Percentiles rank a stretch among this genome's conserved stretches.
These are phyloP conservation scores for Rhizophagus sp. DNA, from an alignment of 192 early-diverging fungal species.

Conservation along the genomic window DNA sequence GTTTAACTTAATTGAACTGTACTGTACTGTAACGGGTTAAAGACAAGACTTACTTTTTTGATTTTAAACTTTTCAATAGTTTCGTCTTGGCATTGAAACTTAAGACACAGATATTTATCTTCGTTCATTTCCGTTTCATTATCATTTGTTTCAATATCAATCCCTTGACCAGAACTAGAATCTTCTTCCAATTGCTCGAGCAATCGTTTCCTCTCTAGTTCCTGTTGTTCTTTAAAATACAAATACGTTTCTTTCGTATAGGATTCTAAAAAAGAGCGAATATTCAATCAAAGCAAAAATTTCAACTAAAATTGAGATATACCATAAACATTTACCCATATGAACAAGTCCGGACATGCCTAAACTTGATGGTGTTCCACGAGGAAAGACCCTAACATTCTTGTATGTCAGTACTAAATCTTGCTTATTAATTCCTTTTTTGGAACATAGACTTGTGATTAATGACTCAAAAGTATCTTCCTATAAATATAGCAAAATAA, in stretches of 20 bases:
- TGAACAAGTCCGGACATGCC: conserved; percentile 16
- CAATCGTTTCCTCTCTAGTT: not conserved
- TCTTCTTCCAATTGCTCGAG: not conserved
- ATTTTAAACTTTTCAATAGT: conserved; percentile 28
- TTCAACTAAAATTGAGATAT: not conserved
- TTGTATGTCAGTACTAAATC: conserved; percentile 28
- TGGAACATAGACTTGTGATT: conserved; percentile 1
- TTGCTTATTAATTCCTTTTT: conserved; percentile 20
- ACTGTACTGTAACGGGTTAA: not conserved
- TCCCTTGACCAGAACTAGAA: not conserved
- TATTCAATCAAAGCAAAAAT: not conserved
- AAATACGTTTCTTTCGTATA: conserved; percentile 21
- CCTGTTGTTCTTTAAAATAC: conserved; percentile 20
- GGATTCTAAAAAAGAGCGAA: not conserved
- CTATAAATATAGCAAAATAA: conserved; percentile 4
- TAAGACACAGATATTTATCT: conserved; percentile 21
- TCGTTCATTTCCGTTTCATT: not conserved
- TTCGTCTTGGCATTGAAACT: conserved; percentile 13
- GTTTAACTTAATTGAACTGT: not conserved
- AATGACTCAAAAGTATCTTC: conserved; percentile 29
- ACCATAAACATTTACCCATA: conserved; percentile 16
- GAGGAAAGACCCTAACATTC: conserved; percentile 30
- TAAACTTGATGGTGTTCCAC: conserved; percentile 27
- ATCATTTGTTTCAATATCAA: not conserved
- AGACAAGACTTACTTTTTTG: conserved; percentile 20